phyloP scores from a whole-genome alignment of 768 basidiomycete genomes.

The Podaxis sp. region DNA sequence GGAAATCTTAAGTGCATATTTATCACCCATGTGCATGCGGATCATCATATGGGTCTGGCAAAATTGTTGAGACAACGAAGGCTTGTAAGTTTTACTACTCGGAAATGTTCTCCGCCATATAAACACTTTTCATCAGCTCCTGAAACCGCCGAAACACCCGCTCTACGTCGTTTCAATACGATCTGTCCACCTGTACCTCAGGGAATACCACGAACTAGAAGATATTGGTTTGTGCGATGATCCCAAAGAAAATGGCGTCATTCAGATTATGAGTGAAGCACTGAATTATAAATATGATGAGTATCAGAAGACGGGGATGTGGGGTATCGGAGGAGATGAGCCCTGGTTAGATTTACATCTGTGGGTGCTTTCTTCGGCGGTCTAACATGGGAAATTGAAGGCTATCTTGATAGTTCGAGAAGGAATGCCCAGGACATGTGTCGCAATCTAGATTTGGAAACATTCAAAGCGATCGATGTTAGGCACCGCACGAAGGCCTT shows the following conservation, averaged over 20 bases:
- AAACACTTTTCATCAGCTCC: slow-evolving; percentile 44
- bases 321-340: slow-evolving; percentile 40
- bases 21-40: slow-evolving; percentile 87
- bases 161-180: slow-evolving; percentile 68
- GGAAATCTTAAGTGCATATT: slow-evolving; percentile 76
- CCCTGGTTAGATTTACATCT: slow-evolving; percentile 38
- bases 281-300: slow-evolving; percentile 41
- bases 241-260: slow-evolving; percentile 36
- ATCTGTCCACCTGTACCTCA: slow-evolving; percentile 58
- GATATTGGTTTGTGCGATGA: slow-evolving; percentile 56
- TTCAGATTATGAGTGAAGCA: slow-evolving; percentile 52
- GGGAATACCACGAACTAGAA: slow-evolving; percentile 68
- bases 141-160: slow-evolving; percentile 55
- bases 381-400: background rate
- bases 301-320: slow-evolving; percentile 35
- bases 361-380: slow-evolving; percentile 20
- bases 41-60: slow-evolving; percentile 85
- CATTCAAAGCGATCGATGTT: slow-evolving; percentile 67
- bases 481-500: slow-evolving; percentile 69
- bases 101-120: background rate
- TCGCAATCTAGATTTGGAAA: slow-evolving; percentile 48
- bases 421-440: slow-evolving; percentile 41
- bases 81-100: slow-evolving; percentile 36
- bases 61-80: slow-evolving; percentile 69
- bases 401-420: slow-evolving; percentile 34